Base-by-base conservation (phyloP, 108 stramenopile genomes). In the Skeletonema costatum region DNA sequence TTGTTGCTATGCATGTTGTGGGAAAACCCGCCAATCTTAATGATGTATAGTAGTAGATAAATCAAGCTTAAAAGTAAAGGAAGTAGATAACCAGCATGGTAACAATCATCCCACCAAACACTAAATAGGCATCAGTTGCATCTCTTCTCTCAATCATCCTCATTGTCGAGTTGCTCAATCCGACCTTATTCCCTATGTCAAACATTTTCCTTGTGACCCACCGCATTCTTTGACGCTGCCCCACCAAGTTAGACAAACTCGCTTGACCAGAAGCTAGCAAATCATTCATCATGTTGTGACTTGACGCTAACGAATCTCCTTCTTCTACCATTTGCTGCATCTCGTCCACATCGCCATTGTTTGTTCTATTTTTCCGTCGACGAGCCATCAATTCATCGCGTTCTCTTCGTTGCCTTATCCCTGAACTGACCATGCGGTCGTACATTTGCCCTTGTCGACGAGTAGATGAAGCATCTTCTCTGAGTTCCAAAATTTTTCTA, bases 1-100 rank as follows among this genome's bases (percentile, higher is more conserved):
- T 98, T 7, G 83, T 97, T 70, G 95, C 91, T 0, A 86, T 96
- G 58, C 93, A 97, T 62, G 95, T 97, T 19, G 93, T 97, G 9
- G 92, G 91, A 16, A 51, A 74, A n/a, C 53, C 48, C 36, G 41
- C 80, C 10, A 65, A 35, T 68, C 32, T 64, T 4, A 51, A 70
- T 35, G 68, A 51, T 42, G 48, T 63, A 33, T 31, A 44, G 12
- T 42, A 68, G 25, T 64, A 58, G 14, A 41, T 41, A 29, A 17
- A 48, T 71, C 58, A 29, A 17, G 14, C 36, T 77, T 66, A 76
- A 67, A 93, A 89, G 81, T 89, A 93, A 17, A 88, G 78, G 67
- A 94, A 86, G 80, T 94, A 94, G 60, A 94, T 88, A 21, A 88
- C 87, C 75, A 94, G 73, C 59, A 83, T 68, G 2, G 93, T 94